phyloP scores from a whole-genome alignment of 176 grass and related monocot species.

The Oryza rufipogon region DNA sequence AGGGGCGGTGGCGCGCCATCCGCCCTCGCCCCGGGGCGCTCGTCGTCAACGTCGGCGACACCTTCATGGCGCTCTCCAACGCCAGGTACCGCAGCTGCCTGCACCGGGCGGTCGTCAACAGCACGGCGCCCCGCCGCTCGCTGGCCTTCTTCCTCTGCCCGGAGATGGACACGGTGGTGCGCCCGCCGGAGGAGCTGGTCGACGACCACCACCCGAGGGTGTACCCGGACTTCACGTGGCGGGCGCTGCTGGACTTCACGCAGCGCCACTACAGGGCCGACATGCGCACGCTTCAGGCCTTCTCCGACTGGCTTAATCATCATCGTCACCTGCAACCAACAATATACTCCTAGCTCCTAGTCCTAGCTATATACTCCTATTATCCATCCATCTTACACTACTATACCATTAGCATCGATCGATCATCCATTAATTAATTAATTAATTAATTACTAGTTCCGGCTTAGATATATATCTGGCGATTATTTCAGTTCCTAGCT shows the following conservation, averaged over 20 bases:
- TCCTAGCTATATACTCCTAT: no score
- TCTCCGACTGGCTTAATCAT: slow-evolving; percentile 53
- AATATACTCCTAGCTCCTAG: no score
- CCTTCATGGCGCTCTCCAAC: slow-evolving; percentile 98
- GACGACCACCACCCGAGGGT: slow-evolving; percentile 48
- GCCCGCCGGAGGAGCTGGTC: slow-evolving; percentile 58
- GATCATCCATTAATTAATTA: no score
- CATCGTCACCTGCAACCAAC: no score
- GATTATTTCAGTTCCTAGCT: no score
- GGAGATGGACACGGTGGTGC: slow-evolving; percentile 71
- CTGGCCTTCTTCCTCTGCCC: slow-evolving; percentile 95
- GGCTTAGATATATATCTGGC: no score
- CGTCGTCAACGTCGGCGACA: slow-evolving; percentile 93
- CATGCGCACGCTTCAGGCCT: slow-evolving; percentile 87
- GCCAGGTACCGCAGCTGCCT: slow-evolving; percentile 81
- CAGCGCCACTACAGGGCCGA: slow-evolving; percentile 81
- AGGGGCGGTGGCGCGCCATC: slow-evolving; percentile 56
- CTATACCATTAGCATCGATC: no score
- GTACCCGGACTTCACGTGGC: slow-evolving; percentile 98
- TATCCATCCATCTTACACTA: no score
- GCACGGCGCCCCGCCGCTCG: slow-evolving; percentile 52
- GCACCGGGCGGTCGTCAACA: slow-evolving; percentile 89
- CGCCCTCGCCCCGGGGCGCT: slow-evolving; percentile 48
- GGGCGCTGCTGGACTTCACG: slow-evolving; percentile 87
- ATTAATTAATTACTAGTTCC: no score